phyloP scores from a whole-genome alignment of 805 yeast species.

The Debaryomyces prosopidis region DNA sequence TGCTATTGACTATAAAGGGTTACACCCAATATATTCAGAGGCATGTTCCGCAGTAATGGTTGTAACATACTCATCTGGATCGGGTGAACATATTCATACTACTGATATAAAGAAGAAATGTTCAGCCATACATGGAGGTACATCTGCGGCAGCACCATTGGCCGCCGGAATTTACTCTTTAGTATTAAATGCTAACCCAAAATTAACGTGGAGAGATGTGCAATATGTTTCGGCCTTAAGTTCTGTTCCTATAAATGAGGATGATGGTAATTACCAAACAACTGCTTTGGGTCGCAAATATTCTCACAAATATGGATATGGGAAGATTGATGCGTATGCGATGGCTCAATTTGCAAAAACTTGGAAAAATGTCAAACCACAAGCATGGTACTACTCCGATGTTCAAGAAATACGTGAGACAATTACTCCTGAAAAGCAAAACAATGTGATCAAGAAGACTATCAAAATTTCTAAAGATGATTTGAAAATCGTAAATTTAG shows the following conservation, averaged over 20 bases:
- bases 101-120: slow-evolving; percentile 76
- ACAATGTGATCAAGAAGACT: slow-evolving; percentile 23
- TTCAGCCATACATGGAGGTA: slow-evolving; percentile 83
- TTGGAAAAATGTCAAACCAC: slow-evolving; percentile 91
- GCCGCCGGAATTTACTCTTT: slow-evolving; percentile 95
- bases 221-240: slow-evolving; percentile 79
- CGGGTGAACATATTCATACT: slow-evolving; percentile 85
- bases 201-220: slow-evolving; percentile 92
- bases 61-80: slow-evolving; percentile 89
- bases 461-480: slow-evolving; percentile 48
- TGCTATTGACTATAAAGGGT: slow-evolving; percentile 84
- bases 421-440: slow-evolving; percentile 13
- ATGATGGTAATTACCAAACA: slow-evolving; percentile 74
- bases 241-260: slow-evolving; percentile 64
- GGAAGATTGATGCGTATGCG: slow-evolving; percentile 79
- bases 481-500: slow-evolving; percentile 58
- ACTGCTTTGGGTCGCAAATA: slow-evolving; percentile 68
- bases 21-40: slow-evolving; percentile 89
- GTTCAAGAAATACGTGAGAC: slow-evolving; percentile 31
- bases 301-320: slow-evolving; percentile 89
- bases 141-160: slow-evolving; percentile 98
- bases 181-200: slow-evolving; percentile 79
- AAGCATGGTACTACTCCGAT: slow-evolving; percentile 71
- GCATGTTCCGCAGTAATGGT: slow-evolving; percentile 93
- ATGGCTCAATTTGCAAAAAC: slow-evolving; percentile 69